A percentile compares a stretch with the other conserved stretches of the same genome.
Conservation (phyloP, 2,329 filamentous ascomycete genomes). For the Fusarium tricinctum region DNA sequence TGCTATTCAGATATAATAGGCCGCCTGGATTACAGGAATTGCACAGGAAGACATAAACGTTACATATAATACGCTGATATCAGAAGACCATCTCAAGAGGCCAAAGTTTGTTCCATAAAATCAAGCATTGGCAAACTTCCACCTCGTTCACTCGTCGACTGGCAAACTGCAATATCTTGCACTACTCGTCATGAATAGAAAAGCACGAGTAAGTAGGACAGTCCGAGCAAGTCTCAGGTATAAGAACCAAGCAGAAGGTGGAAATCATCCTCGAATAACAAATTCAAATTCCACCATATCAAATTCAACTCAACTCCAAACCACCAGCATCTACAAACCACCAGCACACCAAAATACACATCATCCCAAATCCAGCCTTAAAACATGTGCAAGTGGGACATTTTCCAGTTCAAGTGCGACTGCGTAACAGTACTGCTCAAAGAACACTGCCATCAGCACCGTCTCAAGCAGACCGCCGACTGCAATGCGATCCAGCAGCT, state of each 20-base stretch:
- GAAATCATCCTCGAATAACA: background rate
- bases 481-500: constrained; percentile 33
- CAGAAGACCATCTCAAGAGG: background rate
- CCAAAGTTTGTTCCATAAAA: background rate
- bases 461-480: constrained; percentile 17
- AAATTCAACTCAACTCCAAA: background rate
- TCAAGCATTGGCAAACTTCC: constrained; percentile 9
- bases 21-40: background rate
- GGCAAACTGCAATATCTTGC: constrained; percentile 9
- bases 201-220: background rate
- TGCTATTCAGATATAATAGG: background rate
- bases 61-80: background rate
- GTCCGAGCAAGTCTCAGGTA: background rate
- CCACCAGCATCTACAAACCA: background rate
- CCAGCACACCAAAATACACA: background rate
- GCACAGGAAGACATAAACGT: background rate
- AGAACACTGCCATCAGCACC: constrained; percentile 28
- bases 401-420: constrained; percentile 31
- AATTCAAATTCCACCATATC: constrained; percentile 3
- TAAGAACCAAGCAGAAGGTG: background rate
- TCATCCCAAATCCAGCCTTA: background rate
- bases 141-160: background rate
- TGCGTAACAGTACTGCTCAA: constrained; percentile 27
- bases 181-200: background rate
- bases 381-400: constrained; percentile 38